Conservation (phyloP, 164 flowering plant species). For the Tetrastigma voinierianum region DNA sequence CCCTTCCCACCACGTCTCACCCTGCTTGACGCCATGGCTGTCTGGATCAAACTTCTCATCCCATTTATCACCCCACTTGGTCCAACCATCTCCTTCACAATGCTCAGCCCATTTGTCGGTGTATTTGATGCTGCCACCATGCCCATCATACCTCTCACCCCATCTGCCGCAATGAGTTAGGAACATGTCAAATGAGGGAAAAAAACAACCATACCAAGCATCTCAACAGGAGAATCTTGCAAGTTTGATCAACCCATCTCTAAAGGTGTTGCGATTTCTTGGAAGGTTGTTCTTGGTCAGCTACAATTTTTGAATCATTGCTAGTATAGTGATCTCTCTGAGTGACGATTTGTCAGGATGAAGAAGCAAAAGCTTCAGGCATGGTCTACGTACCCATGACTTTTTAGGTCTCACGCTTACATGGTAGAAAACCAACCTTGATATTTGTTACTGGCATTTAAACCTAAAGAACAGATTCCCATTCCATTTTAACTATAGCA, state of each 20-base stretch:
- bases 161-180: slow-evolving; percentile 52
- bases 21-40: slow-evolving; percentile 85
- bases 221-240: background rate
- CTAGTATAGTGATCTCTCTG: background rate
- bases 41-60: slow-evolving; percentile 75
- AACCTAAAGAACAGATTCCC: too few species aligned
- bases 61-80: slow-evolving; percentile 99
- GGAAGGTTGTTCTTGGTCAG: background rate
- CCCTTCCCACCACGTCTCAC: slow-evolving; percentile 97
- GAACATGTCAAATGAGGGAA: background rate
- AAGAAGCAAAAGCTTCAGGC: too few species aligned
- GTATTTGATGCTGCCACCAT: slow-evolving; percentile 88
- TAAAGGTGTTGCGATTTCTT: background rate
- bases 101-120: slow-evolving; percentile 99
- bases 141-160: slow-evolving; percentile 96
- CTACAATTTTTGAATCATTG: background rate
- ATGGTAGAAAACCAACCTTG: background rate
- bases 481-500: too few species aligned
- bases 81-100: slow-evolving; percentile 78
- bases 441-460: background rate
- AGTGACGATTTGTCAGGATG: background rate
- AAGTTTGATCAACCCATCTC: background rate
- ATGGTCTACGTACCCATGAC: too few species aligned
- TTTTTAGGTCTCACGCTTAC: too few species aligned
- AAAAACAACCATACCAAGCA: background rate